Conservation (phyloP, 768 basidiomycete species). For the Tephrocybe sp. region DNA sequence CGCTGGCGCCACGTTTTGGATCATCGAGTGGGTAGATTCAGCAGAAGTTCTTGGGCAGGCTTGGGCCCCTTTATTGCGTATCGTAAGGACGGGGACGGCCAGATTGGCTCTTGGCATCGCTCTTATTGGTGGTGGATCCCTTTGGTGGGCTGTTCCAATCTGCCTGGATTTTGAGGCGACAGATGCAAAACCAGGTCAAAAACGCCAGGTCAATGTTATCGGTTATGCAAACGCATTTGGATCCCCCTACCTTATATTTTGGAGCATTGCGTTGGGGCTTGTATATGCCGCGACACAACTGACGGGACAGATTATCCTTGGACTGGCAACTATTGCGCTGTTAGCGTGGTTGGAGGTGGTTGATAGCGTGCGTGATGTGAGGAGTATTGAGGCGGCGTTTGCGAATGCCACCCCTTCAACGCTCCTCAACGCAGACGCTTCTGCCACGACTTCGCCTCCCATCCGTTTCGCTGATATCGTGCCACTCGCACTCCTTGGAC, state of each 20-base stretch:
- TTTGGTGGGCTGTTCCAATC: constrained; percentile 76
- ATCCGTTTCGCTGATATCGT: constrained; percentile 67
- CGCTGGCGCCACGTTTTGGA: constrained; percentile 68
- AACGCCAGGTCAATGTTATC: constrained; percentile 56
- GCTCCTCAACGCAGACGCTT: constrained; percentile 33
- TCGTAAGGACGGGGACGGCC: constrained; percentile 60
- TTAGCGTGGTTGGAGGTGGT: constrained; percentile 79
- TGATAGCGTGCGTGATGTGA: constrained; percentile 79
- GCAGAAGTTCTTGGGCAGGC: constrained; percentile 41
- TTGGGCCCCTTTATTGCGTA: constrained; percentile 45
- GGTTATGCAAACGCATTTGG: constrained; percentile 93
- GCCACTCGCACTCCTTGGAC: constrained; percentile 73
- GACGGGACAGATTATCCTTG: constrained; percentile 79
- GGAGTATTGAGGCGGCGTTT: constrained; percentile 52
- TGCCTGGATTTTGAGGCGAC: constrained; percentile 64
- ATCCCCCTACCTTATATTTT: constrained; percentile 83
- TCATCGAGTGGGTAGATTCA: constrained; percentile 78
- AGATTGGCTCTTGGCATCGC: constrained; percentile 53
- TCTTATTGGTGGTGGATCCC: constrained; percentile 48
- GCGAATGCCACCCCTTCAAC: constrained; percentile 45
- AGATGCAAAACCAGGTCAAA: constrained; percentile 24
- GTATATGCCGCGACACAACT: constrained; percentile 73
- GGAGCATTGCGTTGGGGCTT: constrained; percentile 61
- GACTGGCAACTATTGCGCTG: constrained; percentile 60
- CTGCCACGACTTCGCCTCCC: constrained; percentile 29